A percentile compares a stretch with the other conserved stretches of the same genome.
Evolutionary conservation across 1,284 basidiomycete species (phyloP).

Genomic region (Pulveroboletus sp.): DNA sequence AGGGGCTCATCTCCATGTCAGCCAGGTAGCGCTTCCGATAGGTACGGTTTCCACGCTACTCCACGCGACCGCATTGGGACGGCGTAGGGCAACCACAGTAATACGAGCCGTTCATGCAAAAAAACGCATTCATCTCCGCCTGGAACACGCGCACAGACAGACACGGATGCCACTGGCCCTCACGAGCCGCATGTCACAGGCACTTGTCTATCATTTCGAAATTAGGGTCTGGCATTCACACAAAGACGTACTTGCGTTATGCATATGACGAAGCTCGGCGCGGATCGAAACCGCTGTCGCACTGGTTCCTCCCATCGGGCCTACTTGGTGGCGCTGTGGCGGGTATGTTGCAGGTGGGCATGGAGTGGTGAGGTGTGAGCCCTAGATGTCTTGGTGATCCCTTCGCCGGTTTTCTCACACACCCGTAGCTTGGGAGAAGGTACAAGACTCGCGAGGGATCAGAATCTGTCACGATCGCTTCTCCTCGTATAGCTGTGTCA

Average conservation of each 20-base stretch:
- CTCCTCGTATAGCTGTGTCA: slow-evolving; percentile 27
- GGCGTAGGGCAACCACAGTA: slow-evolving; percentile 22
- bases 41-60: slow-evolving; percentile 15
- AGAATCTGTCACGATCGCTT: slow-evolving; percentile 29
- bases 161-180: no score
- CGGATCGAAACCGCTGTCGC: slow-evolving; percentile 26
- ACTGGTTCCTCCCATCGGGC: slow-evolving; percentile 16
- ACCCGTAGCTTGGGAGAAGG: slow-evolving; percentile 16
- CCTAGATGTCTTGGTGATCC: slow-evolving; percentile 24
- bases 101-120: slow-evolving; percentile 14
- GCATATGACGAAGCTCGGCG: slow-evolving; percentile 15
- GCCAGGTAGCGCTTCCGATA: slow-evolving; percentile 22
- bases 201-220: slow-evolving; percentile 21
- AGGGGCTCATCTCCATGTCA: slow-evolving; percentile 16
- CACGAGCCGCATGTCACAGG: slow-evolving; percentile 1
- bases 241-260: slow-evolving; percentile 7
- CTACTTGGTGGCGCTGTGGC: slow-evolving; percentile 30
- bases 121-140: slow-evolving; percentile 34
- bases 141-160: no score
- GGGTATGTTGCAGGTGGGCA: slow-evolving; percentile 13
- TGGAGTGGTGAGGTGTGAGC: slow-evolving; percentile 20
- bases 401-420: slow-evolving; percentile 27
- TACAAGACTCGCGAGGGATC: slow-evolving; percentile 12
- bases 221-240: slow-evolving; percentile 13
- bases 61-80: slow-evolving; percentile 18